Conservation (phyloP, 345 rosid species). For the Geranium brycei region DNA sequence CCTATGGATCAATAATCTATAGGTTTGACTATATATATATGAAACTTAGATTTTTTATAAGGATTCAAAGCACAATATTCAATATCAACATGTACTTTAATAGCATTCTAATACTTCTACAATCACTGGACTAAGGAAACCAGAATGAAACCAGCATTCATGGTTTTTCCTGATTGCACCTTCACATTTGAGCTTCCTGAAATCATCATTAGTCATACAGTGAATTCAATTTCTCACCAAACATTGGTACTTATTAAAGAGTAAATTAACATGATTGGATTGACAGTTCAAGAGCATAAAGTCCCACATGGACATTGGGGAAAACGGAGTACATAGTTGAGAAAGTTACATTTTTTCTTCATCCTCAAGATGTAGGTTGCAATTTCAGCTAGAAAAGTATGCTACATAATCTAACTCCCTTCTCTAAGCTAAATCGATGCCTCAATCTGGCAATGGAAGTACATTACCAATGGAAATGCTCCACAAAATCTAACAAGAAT, state of each 20-base stretch:
- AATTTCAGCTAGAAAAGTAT: background rate
- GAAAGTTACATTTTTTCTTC: background rate
- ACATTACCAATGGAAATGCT: background rate
- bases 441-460: background rate
- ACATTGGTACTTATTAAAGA: background rate
- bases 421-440: background rate
- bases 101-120: no score
- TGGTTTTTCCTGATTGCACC: no score
- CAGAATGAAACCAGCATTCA: no score
- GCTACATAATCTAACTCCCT: background rate
- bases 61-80: no score
- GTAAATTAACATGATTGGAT: no score
- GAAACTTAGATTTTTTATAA: no score
- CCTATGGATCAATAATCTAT: background rate
- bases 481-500: background rate
- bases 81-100: no score
- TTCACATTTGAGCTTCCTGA: no score
- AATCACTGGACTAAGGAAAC: no score
- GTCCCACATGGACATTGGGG: background rate
- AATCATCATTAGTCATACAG: no score
- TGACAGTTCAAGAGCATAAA: background rate
- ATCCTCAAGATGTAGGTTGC: background rate
- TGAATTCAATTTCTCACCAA: no score
- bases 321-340: background rate
- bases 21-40: no score